Conservation (phyloP, 257 asterid genomes). For the Petrea volubilis region DNA sequence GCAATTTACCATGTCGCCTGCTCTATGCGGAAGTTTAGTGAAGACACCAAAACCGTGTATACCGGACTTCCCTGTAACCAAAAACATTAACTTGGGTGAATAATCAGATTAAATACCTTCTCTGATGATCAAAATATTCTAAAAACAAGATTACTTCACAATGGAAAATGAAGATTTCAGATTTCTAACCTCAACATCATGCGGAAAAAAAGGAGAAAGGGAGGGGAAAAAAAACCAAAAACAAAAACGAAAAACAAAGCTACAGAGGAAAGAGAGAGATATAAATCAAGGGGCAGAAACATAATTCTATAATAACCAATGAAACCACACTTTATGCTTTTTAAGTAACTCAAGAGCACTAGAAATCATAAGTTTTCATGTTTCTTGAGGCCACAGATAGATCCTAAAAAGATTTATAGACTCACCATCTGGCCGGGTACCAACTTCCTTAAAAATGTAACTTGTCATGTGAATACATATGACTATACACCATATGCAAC, state of each 20-base stretch:
- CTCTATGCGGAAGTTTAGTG: slow-evolving; percentile 77
- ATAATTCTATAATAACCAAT: slow-evolving; percentile 10
- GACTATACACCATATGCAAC: background rate
- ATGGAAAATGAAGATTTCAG: background rate
- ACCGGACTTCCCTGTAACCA: slow-evolving; percentile 80
- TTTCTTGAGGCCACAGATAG: background rate
- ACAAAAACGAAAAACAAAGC: background rate
- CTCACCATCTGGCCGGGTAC: background rate
- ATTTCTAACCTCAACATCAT: too few relatives aligned
- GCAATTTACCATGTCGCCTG: slow-evolving; percentile 93
- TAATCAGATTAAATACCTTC: slow-evolving; percentile 11
- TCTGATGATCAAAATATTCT: background rate
- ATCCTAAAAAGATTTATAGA: background rate
- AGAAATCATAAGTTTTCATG: background rate
- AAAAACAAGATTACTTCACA: background rate
- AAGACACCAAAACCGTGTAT: slow-evolving; percentile 97
- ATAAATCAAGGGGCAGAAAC: background rate
- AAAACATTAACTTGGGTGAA: slow-evolving; percentile 27
- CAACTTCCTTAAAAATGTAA: background rate
- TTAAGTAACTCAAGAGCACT: background rate
- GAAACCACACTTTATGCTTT: background rate
- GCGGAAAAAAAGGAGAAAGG: too few relatives aligned
- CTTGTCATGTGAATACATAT: too few relatives aligned
- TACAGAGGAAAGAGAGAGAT: background rate
- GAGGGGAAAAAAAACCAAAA: too few relatives aligned